Base-by-base conservation (phyloP, 225 moss, liverwort and hornwort genomes). In the Ulota crispa region DNA sequence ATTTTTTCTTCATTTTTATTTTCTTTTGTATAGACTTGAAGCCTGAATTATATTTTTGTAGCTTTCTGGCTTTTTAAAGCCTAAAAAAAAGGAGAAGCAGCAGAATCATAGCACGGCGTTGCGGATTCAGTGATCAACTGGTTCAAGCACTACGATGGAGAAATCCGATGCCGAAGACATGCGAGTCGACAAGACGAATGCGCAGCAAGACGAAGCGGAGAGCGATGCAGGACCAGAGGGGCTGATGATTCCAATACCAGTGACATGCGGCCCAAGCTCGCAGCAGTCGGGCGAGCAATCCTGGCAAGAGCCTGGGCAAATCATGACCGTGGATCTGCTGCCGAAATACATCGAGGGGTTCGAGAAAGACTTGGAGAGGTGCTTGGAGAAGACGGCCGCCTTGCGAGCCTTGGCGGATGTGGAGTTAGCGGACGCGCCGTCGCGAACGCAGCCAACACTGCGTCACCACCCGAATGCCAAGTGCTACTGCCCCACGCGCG, bases 331-430 rank as follows among this genome's bases (percentile, higher is more conserved):
- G 67, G 80, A 78, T 55, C 57, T 78, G 62, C 47, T 78, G 73
- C 76, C 70, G 21, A 82, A 82, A 31, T 88, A 85, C 75, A 88
- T 85, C 62, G 85, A 88, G 64, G 85, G 79, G 13, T 88, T 85
- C 65, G 85, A 85, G 82, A 88, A 82, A 62, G 85, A 88, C 88
- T 82, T 85, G 72, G 79, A 85, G 82, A 26, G 88, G 20, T 88
- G 85, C 81, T 61, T 88, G 76, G 85, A 85, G 79, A 88, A 88
- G 80, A 88, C 88, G 9, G 85, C 85, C 3, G 85, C 88, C 3
- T 28, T 88, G 80, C 82, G 88, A 13, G 85, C 88, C 23, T 42
- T 85, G 36, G 88, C 82, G 0, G 88, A 88, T 26, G 82, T 85
- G 42, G 88, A 85, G 75, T 66, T 71, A 23, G 63, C 66, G 7